Base-by-base conservation (phyloP, 2,329 filamentous ascomycete species). In the Cercospora sesami region DNA sequence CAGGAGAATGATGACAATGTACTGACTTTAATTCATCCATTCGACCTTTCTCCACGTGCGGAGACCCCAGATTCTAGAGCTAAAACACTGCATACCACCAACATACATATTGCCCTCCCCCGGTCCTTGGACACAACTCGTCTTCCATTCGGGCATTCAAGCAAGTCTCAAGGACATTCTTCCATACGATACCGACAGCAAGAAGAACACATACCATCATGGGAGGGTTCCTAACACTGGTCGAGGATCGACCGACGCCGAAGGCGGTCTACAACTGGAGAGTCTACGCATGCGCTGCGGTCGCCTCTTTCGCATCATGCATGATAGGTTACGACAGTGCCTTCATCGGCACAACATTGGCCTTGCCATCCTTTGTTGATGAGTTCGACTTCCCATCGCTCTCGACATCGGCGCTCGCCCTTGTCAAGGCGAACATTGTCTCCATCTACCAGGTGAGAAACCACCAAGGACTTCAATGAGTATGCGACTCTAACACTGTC, bases 331-430 rank as follows among this genome's bases (percentile, higher is more conserved):
- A 76, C 39, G 75, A 76, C 62, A 72, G 69, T 28, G 73, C 91
- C 71, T 94, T 94, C 79, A 93, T 94, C 73, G 91, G 90, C 69
- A 91, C 89, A 0, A 93, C 91, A 1, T 81, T 94, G 33, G 87
- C 90, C 1, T 83, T 94, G 31, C 83, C 86, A 0, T 90, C 90
- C 0, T 94, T 94, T 79, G 83, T 82, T 55, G 75, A 82, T 1
- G 91, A 94, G 76, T 94, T 94, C 77, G 74, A 82, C 14, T 89
- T 93, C 73, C 81, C 78, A 2, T 74, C 79, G 2, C 86, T 89
- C 80, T 79, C 76, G 4, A 64, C 77, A 0, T 65, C 74, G 3
- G 75, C 86, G n/a, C 80, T 88, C 28, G 85, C 88, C 31, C 79
- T 91, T 4, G 81, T 91, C 59, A 89, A 88, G 75, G 83, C 89